phyloP scores from a whole-genome alignment of 2,329 filamentous ascomycete species.

The Ophiosphaerella narmari region DNA sequence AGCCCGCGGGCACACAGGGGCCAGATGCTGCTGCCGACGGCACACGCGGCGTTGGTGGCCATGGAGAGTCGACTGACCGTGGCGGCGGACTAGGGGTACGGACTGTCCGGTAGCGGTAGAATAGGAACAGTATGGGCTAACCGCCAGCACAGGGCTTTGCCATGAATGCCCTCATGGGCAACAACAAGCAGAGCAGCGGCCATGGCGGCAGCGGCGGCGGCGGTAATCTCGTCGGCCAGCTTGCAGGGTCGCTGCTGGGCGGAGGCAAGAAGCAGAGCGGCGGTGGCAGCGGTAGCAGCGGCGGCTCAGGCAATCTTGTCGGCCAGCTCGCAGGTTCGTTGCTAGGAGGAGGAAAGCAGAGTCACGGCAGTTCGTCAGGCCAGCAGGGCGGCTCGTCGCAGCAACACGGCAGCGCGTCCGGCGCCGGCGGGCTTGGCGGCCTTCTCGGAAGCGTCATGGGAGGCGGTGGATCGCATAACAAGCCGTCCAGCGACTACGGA shows the following conservation, averaged over 20 bases:
- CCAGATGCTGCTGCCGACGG: constrained; percentile 46
- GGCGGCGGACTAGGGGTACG: constrained; percentile 67
- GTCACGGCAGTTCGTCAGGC: constrained; percentile 47
- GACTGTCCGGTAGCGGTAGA: constrained; percentile 3
- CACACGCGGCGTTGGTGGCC: constrained; percentile 49
- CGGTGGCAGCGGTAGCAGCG: constrained; percentile 31
- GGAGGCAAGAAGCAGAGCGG: constrained; percentile 43
- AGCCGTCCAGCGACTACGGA: constrained; percentile 55
- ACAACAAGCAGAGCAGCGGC: constrained; percentile 40
- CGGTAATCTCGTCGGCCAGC: constrained; percentile 57
- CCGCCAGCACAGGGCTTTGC: constrained; percentile 60
- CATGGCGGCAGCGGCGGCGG: constrained; percentile 34
- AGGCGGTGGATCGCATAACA: constrained; percentile 38
- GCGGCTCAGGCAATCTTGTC: constrained; percentile 48
- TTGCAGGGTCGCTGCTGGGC: constrained; percentile 54
- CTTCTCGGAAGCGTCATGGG: constrained; percentile 43
- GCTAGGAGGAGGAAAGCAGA: constrained; percentile 44
- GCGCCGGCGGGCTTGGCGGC: constrained; percentile 30
- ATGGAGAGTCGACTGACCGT: constrained; percentile 46
- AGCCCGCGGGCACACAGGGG: constrained; percentile 48
- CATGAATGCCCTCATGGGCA: constrained; percentile 59
- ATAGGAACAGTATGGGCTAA: constrained; percentile 23
- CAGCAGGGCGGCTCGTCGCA: constrained; percentile 16
- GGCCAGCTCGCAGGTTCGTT: constrained; percentile 61
- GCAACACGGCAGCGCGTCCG: constrained; percentile 50